These are phyloP conservation scores for Rosa rugosa DNA, from an alignment of 306 rosid species.

Conservation along the genomic window DNA sequence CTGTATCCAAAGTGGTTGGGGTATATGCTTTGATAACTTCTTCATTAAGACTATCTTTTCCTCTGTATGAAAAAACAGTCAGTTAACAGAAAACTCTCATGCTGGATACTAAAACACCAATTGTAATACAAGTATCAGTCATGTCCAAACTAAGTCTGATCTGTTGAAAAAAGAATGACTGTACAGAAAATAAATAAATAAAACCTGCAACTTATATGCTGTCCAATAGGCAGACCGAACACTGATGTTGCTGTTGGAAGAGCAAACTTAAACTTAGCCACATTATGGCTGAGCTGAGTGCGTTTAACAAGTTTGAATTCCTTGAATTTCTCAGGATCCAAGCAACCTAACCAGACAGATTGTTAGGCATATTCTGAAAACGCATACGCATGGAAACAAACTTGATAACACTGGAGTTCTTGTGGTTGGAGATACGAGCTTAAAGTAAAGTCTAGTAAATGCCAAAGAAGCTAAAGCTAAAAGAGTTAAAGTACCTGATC, in stretches of 20 bases:
- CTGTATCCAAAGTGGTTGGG: conserved; percentile 75
- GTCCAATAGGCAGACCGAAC: conserved; percentile 88
- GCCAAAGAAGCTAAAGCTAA: background rate
- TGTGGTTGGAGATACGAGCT: background rate
- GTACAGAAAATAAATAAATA: background rate
- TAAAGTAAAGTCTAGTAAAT: background rate
- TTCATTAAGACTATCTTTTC: conserved; percentile 56
- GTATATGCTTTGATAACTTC: conserved; percentile 70
- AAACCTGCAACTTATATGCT: conserved; percentile 65
- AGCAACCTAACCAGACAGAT: conserved; percentile 39
- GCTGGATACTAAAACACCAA: background rate
- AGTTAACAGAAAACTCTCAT: background rate
- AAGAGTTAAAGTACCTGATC: too few species aligned
- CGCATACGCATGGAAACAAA: background rate
- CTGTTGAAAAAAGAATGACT: background rate
- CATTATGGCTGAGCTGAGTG: conserved; percentile 53
- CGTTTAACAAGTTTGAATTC: conserved; percentile 62
- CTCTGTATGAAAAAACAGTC: conserved; percentile 37
- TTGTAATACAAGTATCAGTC: background rate
- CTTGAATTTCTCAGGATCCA: conserved; percentile 60
- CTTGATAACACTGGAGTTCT: background rate
- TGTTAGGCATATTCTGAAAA: background rate
- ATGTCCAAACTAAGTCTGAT: background rate
- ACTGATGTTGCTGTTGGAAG: conserved; percentile 60
- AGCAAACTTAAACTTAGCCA: conserved; percentile 61